These are phyloP conservation scores for Petrea volubilis DNA, from an alignment of 257 asterid genomes.

Conservation along the genomic window DNA sequence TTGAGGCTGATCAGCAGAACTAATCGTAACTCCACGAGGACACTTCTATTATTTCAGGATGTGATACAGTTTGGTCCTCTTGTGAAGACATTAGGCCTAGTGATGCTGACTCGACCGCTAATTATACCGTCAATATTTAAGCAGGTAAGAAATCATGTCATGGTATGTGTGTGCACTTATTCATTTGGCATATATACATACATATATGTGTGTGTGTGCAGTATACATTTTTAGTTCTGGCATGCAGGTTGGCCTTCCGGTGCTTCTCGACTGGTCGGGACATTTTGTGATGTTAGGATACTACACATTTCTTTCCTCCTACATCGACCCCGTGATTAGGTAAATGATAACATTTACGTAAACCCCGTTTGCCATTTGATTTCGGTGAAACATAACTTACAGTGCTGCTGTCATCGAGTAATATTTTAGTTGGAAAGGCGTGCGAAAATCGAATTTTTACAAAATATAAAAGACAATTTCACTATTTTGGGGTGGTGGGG, in stretches of 20 bases:
- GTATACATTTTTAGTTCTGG: neutral
- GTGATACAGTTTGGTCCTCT: constrained; percentile 95
- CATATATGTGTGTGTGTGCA: neutral
- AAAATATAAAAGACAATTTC: no score
- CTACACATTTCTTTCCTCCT: constrained; percentile 77
- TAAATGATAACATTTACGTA: constrained; percentile 20
- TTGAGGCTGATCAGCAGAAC: constrained; percentile 10
- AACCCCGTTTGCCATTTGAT: neutral
- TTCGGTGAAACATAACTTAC: neutral
- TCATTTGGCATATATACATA: neutral
- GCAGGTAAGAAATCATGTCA: constrained; percentile 47
- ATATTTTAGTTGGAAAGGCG: no score
- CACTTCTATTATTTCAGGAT: constrained; percentile 49
- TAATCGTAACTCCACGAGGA: neutral
- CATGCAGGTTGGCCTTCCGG: constrained; percentile 79
- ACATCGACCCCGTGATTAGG: constrained; percentile 73
- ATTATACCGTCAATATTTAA: constrained; percentile 77
- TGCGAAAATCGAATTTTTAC: no score
- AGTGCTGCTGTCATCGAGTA: no score
- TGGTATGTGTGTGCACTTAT: neutral
- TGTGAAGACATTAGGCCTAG: constrained; percentile 82
- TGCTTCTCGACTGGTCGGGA: constrained; percentile 80
- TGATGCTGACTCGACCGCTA: constrained; percentile 71
- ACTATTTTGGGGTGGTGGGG: no score
- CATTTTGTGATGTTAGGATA: constrained; percentile 88